Evolutionary conservation across 192 early-diverging fungal species (phyloP), one percentile per base, ranked within the genome.

Genomic region (Podila horticola): DNA sequence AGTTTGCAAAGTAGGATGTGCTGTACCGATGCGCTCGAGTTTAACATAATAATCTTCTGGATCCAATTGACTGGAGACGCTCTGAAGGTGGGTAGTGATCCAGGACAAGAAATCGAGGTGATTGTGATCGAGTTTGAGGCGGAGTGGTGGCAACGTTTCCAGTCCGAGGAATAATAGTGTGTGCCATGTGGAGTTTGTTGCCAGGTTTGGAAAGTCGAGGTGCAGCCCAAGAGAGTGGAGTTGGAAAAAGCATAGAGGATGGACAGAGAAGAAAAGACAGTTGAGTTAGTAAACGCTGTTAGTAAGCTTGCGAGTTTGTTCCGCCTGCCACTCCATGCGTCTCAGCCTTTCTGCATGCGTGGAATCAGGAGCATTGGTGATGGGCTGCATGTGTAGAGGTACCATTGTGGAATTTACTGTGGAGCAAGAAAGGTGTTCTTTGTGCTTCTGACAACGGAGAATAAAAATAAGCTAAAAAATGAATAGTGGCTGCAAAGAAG

Each of bases 21-120:
- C 64, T 74, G 41, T 90, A 85, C 91, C 91, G 69, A 92, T 92
- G 28, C 87, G 79, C 62, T 92, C 91, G 64, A 91, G 90, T 70
- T 91, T 91, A 13, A 89, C 84, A 66, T 92, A 92, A 50, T 84
- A 87, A 26, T 86, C 82, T 68, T 92, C 91, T 51, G 91, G 91
- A 72, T 92, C 90, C 24, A 88, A 73, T 41, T 82, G 82, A 45
- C 60, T 77, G 52, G 77, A 77, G 19, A 75, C 72, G 69, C 82
- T 79, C 84, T 86, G 36, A 19, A 24, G 50, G 15, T 45, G 41
- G 41, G 13, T 45, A 2, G 41, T 15, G 41, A 45, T 45, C 41
- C 41, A 45, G 41, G 15, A 15, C 41, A 12, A 3, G 2, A 45
- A 45, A 45, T 45, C 15, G 38, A 41, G 0, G 41, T 17, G 41